phyloP scores from a whole-genome alignment of 768 basidiomycete genomes.

The Dacryopinax spathularia region DNA sequence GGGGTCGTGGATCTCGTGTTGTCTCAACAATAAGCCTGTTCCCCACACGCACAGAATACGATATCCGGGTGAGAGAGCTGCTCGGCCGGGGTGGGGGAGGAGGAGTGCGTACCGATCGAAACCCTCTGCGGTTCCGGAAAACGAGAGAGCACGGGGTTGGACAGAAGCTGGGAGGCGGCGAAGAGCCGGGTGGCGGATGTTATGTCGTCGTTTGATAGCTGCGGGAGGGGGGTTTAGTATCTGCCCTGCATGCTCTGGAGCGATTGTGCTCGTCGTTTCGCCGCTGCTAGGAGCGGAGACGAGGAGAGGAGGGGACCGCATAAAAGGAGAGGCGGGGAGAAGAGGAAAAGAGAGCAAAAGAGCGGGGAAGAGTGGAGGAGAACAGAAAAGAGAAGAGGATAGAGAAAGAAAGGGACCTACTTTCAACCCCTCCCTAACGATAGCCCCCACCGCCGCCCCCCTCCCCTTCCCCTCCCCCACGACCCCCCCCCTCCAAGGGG shows the following conservation, averaged over 20 bases:
- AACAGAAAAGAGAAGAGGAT: neutral
- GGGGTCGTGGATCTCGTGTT: conserved; percentile 50
- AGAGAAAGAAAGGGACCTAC: conserved; percentile 15
- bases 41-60: no score
- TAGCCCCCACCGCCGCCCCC: conserved; percentile 46
- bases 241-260: no score
- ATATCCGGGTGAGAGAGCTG: no score
- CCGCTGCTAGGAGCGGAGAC: no score
- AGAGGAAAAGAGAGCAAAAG: no score
- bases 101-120: conserved; percentile 38
- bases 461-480: conserved; percentile 46
- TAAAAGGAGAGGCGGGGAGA: no score
- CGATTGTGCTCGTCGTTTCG: no score
- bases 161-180: conserved; percentile 5
- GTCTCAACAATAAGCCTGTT: conserved; percentile 57
- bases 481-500: conserved; percentile 48
- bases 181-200: conserved; percentile 17
- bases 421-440: conserved; percentile 73
- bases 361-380: conserved; percentile 7
- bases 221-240: no score
- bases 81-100: neutral
- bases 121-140: conserved; percentile 34
- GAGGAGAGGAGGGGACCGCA: no score
- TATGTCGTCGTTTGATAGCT: conserved; percentile 21
- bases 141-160: neutral